A percentile compares a stretch with the other conserved stretches of the same genome.
Conservation (phyloP, 345 rosid genomes). For the Clausena lansium region DNA sequence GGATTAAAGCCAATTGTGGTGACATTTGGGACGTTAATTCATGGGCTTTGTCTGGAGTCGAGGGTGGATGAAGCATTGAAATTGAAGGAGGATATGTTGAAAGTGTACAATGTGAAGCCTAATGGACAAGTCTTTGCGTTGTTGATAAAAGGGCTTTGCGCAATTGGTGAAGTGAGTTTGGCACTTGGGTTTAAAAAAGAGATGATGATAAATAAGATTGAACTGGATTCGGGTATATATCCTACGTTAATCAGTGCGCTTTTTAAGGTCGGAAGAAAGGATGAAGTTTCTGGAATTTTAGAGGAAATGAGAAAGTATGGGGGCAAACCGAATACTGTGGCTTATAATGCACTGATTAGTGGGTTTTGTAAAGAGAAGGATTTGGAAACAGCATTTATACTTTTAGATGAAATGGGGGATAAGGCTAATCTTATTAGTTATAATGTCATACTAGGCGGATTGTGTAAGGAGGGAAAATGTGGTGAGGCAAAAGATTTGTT, state of each 20-base stretch:
- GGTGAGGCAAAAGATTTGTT: conserved; percentile 64
- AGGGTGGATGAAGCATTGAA: conserved; percentile 61
- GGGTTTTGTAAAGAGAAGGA: conserved; percentile 53
- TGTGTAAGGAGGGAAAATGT: conserved; percentile 57
- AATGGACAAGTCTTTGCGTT: conserved; percentile 40
- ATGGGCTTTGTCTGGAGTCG: conserved; percentile 43
- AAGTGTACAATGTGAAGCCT: conserved; percentile 39
- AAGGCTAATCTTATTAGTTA: conserved; percentile 67
- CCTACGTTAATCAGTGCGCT: conserved; percentile 55
- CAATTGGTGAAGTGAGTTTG: conserved; percentile 37
- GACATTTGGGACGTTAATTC: conserved; percentile 60
- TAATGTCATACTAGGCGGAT: conserved; percentile 51
- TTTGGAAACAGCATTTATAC: conserved; percentile 43
- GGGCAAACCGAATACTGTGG: conserved; percentile 52
- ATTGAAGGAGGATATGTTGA: conserved; percentile 63
- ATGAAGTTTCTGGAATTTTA: conserved; percentile 41
- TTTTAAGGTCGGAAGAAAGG: conserved; percentile 48
- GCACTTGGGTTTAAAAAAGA: conserved; percentile 72
- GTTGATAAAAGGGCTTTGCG: conserved; percentile 57
- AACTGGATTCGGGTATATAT: conserved; percentile 56
- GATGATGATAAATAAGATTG: conserved; percentile 42
- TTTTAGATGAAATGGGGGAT: conserved; percentile 56
- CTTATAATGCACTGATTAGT: conserved; percentile 59
- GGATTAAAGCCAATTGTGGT: conserved; percentile 42
- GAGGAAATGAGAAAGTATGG: conserved; percentile 61